Conservation (phyloP, 2,329 filamentous ascomycete genomes). For the Chaetomium sp. region DNA sequence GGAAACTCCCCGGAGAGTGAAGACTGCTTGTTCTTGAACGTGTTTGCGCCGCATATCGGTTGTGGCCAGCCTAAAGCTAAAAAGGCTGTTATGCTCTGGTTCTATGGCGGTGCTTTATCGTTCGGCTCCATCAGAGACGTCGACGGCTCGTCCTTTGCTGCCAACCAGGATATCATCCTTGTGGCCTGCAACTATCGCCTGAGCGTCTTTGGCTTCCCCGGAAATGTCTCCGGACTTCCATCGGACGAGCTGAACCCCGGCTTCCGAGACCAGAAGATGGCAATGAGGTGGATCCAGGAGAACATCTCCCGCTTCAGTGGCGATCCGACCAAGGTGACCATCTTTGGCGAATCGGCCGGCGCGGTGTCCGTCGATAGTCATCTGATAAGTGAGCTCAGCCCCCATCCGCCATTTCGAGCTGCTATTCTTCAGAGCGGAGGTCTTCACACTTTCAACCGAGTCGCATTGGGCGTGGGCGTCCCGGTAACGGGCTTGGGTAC, state of each 20-base stretch:
- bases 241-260: conserved; percentile 8
- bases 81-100: conserved; percentile 8
- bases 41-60: not conserved
- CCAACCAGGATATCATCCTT: conserved; percentile 2
- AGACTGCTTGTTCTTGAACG: conserved; percentile 6
- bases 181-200: conserved; percentile 7
- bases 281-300: not conserved
- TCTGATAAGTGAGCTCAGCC: not conserved
- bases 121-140: not conserved
- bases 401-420: not conserved
- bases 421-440: conserved; percentile 9
- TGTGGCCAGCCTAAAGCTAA: not conserved
- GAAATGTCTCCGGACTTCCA: not conserved
- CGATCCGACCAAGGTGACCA: not conserved
- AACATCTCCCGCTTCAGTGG: not conserved
- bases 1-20: not conserved
- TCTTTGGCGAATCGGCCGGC: conserved; percentile 10
- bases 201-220: conserved; percentile 8
- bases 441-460: conserved; percentile 9
- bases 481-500: conserved; percentile 3
- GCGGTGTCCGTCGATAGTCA: conserved; percentile 9
- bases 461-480: not conserved
- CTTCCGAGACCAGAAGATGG: conserved; percentile 1
- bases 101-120: conserved; percentile 4
- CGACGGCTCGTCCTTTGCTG: conserved; percentile 1